phyloP scores from a whole-genome alignment of 805 yeast genomes.

The Metschnikowia proteae region DNA sequence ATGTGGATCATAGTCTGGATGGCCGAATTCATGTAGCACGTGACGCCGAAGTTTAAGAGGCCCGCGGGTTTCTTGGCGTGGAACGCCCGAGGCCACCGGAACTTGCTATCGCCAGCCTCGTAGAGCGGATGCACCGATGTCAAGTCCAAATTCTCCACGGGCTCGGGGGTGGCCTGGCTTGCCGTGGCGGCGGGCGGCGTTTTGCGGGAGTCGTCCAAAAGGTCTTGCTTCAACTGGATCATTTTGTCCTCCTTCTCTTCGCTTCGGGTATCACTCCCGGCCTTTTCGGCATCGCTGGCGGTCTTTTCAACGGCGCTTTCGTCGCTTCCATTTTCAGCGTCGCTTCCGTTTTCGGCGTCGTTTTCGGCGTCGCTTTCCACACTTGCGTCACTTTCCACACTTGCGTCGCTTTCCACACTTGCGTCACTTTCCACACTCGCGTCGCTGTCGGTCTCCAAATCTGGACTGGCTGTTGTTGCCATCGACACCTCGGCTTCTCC shows the following conservation, averaged over 20 bases:
- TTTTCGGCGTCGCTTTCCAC: conserved; percentile 23
- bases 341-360: conserved; percentile 13
- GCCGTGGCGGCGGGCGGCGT: conserved; percentile 10
- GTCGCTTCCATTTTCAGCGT: conserved; percentile 21
- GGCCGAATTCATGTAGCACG: conserved; percentile 95
- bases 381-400: conserved; percentile 10
- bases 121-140: neutral
- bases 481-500: neutral
- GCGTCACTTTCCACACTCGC: conserved; percentile 10
- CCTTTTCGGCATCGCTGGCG: conserved; percentile 10
- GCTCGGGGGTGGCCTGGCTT: neutral
- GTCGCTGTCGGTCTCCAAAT: neutral
- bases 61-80: conserved; percentile 62
- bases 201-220: conserved; percentile 12
- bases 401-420: conserved; percentile 11
- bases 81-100: conserved; percentile 53
- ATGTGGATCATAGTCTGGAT: conserved; percentile 86
- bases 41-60: conserved; percentile 84
- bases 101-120: neutral
- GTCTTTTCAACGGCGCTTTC: conserved; percentile 17
- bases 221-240: conserved; percentile 16
- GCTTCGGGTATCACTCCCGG: conserved; percentile 8
- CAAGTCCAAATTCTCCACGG: conserved; percentile 33
- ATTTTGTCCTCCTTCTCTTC: neutral
- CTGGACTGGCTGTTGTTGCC: neutral